Conservation (phyloP, 257 asterid species). For the Petunia secreta region DNA sequence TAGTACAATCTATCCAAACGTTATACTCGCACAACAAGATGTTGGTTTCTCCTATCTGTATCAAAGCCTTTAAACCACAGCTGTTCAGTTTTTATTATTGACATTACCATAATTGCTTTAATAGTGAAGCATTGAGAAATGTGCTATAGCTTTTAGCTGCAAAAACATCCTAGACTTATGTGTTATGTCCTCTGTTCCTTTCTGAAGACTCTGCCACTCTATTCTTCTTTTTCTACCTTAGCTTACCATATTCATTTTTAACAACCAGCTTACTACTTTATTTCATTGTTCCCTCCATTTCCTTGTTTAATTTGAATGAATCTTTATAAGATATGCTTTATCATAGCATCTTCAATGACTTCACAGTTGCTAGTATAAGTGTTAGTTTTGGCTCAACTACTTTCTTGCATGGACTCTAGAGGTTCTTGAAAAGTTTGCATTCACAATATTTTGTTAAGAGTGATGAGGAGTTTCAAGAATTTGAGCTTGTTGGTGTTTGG, state of each 20-base stretch:
- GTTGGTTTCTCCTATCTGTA: neutral
- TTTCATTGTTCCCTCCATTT: constrained; percentile 36
- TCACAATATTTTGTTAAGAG: constrained; percentile 12
- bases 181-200: constrained; percentile 48
- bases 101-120: constrained; percentile 49
- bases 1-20: constrained; percentile 9
- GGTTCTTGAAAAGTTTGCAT: neutral
- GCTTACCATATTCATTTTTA: constrained; percentile 53
- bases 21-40: neutral
- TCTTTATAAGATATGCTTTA: neutral
- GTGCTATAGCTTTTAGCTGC: constrained; percentile 53
- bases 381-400: neutral
- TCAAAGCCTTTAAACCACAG: constrained; percentile 26
- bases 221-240: constrained; percentile 48
- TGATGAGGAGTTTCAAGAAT: constrained; percentile 45
- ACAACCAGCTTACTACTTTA: constrained; percentile 29
- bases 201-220: constrained; percentile 42
- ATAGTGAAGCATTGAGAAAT: constrained; percentile 44
- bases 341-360: neutral
- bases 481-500: constrained; percentile 32
- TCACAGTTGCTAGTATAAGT: neutral
- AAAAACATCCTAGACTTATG: constrained; percentile 43
- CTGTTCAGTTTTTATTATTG: constrained; percentile 49
- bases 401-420: constrained; percentile 10
- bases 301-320: constrained; percentile 30